These are phyloP conservation scores for Luvunga scandens DNA, from an alignment of 345 rosid genomes.

Conservation along the genomic window DNA sequence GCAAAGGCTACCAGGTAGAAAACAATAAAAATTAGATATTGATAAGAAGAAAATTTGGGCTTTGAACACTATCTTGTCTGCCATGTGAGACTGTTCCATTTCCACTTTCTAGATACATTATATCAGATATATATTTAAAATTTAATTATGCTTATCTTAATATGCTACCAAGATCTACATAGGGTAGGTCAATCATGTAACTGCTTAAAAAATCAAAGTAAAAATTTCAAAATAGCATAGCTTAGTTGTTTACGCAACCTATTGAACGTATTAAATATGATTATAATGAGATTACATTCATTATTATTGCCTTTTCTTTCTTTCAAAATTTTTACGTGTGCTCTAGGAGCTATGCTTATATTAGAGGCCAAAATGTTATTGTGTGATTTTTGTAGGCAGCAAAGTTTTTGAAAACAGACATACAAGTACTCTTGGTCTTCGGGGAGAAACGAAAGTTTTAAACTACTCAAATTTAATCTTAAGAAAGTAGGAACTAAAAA, in stretches of 20 bases:
- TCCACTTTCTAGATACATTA: neutral
- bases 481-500: too few relatives aligned
- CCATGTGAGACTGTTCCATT: conserved; percentile 12
- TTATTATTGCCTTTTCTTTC: neutral
- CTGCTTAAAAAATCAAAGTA: neutral
- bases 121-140: neutral
- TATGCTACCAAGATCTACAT: neutral
- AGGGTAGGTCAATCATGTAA: neutral
- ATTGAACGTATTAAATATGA: neutral
- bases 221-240: neutral
- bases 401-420: too few relatives aligned
- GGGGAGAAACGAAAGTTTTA: too few relatives aligned
- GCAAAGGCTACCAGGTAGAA: neutral
- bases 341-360: neutral
- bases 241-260: neutral
- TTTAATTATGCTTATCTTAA: neutral
- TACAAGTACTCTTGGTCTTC: too few relatives aligned
- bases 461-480: too few relatives aligned
- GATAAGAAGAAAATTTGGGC: neutral
- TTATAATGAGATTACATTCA: too few relatives aligned
- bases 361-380: too few relatives aligned
- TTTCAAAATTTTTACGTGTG: neutral
- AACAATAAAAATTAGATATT: neutral
- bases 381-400: too few relatives aligned
- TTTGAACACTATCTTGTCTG: conserved; percentile 26